Conservation (phyloP, 495 filamentous ascomycete species). For the Neurospora intermedia region DNA sequence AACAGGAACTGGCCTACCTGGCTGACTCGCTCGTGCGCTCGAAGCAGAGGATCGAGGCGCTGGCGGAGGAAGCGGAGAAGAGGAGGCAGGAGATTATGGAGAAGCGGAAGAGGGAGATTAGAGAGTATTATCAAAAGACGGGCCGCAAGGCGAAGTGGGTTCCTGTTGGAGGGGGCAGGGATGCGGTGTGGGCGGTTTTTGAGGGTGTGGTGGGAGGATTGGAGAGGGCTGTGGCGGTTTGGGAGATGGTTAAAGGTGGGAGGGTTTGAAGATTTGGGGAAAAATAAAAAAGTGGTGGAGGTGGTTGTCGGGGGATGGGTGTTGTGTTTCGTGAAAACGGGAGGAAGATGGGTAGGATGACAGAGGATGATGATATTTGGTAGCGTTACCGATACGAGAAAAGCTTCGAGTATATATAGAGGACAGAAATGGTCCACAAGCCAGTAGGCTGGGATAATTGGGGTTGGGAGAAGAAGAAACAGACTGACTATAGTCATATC, state of each 20-base stretch:
- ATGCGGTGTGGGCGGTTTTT: slow-evolving; percentile 65
- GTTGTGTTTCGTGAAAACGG: background rate
- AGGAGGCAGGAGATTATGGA: slow-evolving; percentile 52
- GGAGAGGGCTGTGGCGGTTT: slow-evolving; percentile 51
- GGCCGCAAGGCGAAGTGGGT: slow-evolving; percentile 58
- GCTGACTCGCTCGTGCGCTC: slow-evolving; percentile 68
- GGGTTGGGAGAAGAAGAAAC: background rate
- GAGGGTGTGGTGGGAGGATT: slow-evolving; percentile 59
- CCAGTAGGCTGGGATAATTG: background rate
- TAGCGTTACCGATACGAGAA: background rate
- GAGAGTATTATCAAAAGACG: slow-evolving; percentile 55
- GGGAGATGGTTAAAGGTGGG: slow-evolving; percentile 28
- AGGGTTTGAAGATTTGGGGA: background rate
- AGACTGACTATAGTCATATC: background rate
- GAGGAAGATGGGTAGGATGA: background rate
- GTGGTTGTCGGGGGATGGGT: background rate
- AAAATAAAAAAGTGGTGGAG: no score
- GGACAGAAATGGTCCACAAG: background rate
- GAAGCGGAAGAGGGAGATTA: slow-evolving; percentile 56
- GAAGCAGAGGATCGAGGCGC: slow-evolving; percentile 67
- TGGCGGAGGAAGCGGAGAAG: slow-evolving; percentile 68
- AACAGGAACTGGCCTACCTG: slow-evolving; percentile 58
- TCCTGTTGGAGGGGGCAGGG: slow-evolving; percentile 58
- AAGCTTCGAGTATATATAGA: background rate
- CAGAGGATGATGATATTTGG: background rate